phyloP scores from a whole-genome alignment of 345 rosid species.

The Citrus inodora region DNA sequence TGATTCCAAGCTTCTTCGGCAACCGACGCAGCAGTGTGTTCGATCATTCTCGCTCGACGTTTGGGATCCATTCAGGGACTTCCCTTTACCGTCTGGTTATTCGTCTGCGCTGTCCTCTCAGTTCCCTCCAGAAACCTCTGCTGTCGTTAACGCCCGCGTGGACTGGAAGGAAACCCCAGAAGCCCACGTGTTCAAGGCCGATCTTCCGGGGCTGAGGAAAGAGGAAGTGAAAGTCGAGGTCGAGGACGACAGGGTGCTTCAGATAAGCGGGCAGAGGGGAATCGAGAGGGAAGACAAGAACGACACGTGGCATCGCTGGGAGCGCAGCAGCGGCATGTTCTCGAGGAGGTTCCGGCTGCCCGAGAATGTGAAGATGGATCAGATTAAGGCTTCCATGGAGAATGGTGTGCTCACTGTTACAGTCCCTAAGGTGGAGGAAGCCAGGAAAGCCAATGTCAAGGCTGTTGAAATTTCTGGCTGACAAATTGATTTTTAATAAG shows the following conservation, averaged over 20 bases:
- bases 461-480: neutral
- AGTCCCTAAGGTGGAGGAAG: neutral
- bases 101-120: neutral
- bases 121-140: constrained; percentile 1
- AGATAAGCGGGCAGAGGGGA: constrained; percentile 14
- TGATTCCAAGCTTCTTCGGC: constrained; percentile 11
- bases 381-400: constrained; percentile 15
- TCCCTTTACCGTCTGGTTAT: neutral
- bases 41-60: neutral
- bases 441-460: neutral
- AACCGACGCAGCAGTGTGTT: neutral
- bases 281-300: constrained; percentile 23
- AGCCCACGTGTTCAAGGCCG: constrained; percentile 7
- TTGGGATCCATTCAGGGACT: constrained; percentile 8
- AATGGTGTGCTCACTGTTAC: constrained; percentile 17
- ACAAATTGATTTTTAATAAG: neutral
- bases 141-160: constrained; percentile 10
- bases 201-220: constrained; percentile 11
- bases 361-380: constrained; percentile 9
- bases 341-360: constrained; percentile 15
- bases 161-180: constrained; percentile 9
- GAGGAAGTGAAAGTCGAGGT: constrained; percentile 20
- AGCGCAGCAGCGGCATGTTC: constrained; percentile 18
- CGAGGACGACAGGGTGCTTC: constrained; percentile 6
- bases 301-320: constrained; percentile 20